Evolutionary conservation across 192 early-diverging fungal species (phyloP), one percentile per base, ranked within the genome.

Genomic region (Backusella sp.): DNA sequence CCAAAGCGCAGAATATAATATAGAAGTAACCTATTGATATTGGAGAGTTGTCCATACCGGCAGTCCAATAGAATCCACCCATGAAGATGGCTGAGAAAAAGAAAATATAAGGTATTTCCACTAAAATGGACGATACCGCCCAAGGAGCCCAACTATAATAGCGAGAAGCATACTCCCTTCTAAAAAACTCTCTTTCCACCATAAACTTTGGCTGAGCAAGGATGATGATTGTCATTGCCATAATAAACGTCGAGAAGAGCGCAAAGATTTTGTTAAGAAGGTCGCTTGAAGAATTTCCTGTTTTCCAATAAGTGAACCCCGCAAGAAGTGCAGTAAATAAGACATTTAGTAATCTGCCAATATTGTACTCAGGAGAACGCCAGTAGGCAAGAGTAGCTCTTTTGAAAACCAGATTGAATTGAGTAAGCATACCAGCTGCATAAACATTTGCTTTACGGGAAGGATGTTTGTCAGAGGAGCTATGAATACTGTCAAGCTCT

Each of bases 291-390:
- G 90, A 85, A 35, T 84, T 36, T 17, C 80, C 80, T 8, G 90
- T 75, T 42, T 91, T 84, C 86, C 85, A 92, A 78, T 90, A 95
- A 15, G 92, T 88, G 82, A 95, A 90, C 2, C 91, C 92, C 36
- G 90, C 87, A 6, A 89, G 68, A 32, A 95, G 80, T 1, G 88
- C 87, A 68, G 78, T 78, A 53, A 90, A 77, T 12, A 90, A 74
- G 69, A 89, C 79, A 74, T 90, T 82, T 30, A 86, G 85, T 14
- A 91, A 75, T 23, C 92, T 86, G 11, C 90, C 92, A 74, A 93
- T 82, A 83, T 94, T 95, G 82, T 94, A 95, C 70, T 89, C 77
- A 66, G 89, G 89, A 59, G 89, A 78, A 14, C 94, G 88, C 89
- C 89, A 95, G 83, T 91, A 93, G 26, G 88, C 85, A 3, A 81